Base-by-base conservation (phyloP, 495 filamentous ascomycete species). In the Lichina pygmaea region DNA sequence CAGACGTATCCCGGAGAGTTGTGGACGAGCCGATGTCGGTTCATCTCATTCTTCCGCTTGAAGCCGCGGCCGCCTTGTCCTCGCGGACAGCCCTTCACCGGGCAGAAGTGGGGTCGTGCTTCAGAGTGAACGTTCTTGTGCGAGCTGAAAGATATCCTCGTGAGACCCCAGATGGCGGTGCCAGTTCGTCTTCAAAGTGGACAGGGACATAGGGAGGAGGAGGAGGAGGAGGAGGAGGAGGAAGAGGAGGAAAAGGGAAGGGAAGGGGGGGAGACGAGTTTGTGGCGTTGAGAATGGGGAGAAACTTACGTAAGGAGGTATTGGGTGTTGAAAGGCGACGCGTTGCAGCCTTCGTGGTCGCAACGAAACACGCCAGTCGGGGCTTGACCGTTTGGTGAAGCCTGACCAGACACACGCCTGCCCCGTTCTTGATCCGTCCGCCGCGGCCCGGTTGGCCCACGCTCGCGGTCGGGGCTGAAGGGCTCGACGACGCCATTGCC, bases 31-130 rank as follows among this genome's bases (percentile, higher is more conserved):
- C 86, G 86, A 62, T 97, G 89, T 15, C 89, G 71, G 49, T 95
- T 93, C 91, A 97, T 95, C 62, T 97, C 91, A 52, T 97, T 97
- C 60, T 97, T 95, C 38, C 91, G 73, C 58, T 97, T 97, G 66
- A 97, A 97, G 0, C 91, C 89, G 58, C 82, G 92, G 12, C 89
- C 89, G 11, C 79, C 80, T 50, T 81, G 70, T 7, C 71, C 75
- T 33, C 89, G 72, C 16, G 80, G 62, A 58, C 89, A 97, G 2
- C 70, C 75, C 32, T 70, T 66, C 11, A 92, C 75, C 0, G 82
- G 74, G 58, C 91, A 97, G 54, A 86, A 95, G 58, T 95, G 86
- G 12, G 85, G 85, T 34, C 89, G 69, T 48, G 71, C 77, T 50
- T 81, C 81, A 6, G 84, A 92, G 58, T 97, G 89, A 6, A 97